A percentile compares a stretch with the other conserved stretches of the same genome.
Conservation (phyloP, 2,329 filamentous ascomycete genomes). For the Hypoxylon sp. region DNA sequence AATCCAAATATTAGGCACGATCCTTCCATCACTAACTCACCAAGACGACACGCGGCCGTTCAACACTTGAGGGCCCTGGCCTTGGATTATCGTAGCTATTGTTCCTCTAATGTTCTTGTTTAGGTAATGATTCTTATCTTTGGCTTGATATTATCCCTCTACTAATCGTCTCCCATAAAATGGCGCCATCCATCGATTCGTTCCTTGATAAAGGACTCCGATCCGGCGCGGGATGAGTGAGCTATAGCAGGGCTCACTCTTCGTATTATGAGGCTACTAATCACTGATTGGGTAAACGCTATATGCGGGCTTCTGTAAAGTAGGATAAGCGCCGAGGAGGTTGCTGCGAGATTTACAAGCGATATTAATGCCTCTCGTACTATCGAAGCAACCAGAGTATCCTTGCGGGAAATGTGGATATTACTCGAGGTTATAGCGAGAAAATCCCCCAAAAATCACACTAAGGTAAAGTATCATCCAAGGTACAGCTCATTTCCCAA, state of each 20-base stretch:
- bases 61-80: too few relatives aligned
- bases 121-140: too few relatives aligned
- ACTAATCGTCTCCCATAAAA: neutral
- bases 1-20: too few relatives aligned
- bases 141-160: too few relatives aligned
- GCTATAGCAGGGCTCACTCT: neutral
- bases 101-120: too few relatives aligned
- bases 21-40: too few relatives aligned
- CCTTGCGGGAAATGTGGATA: constrained; percentile 27
- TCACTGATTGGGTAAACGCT: constrained; percentile 22
- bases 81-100: too few relatives aligned
- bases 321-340: constrained; percentile 22
- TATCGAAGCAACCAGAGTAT: neutral
- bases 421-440: constrained; percentile 25
- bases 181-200: constrained; percentile 30
- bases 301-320: constrained; percentile 22
- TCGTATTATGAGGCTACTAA: neutral
- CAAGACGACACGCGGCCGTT: too few relatives aligned
- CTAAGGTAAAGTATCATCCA: constrained; percentile 15
- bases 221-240: constrained; percentile 27
- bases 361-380: constrained; percentile 21
- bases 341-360: constrained; percentile 25
- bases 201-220: constrained; percentile 29
- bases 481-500: neutral
- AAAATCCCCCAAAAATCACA: constrained; percentile 36